These are phyloP conservation scores for Brassica balearica DNA, from an alignment of 441 rosid species.

Conservation along the genomic window DNA sequence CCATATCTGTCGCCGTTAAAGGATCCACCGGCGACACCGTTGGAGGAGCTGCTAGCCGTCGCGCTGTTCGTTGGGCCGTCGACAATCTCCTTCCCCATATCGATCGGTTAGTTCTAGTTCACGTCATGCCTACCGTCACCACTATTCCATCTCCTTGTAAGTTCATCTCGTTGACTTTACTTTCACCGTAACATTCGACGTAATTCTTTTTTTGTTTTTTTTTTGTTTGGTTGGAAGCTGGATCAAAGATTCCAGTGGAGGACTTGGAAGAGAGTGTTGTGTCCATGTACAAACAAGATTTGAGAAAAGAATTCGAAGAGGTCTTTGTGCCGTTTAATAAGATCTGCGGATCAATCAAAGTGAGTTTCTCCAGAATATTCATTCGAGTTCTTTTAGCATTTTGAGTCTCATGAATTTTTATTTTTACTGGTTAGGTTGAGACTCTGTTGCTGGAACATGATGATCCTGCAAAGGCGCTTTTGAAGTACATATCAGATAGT, in stretches of 20 bases:
- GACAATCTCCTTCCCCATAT: constrained; percentile 59
- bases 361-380: constrained; percentile 30
- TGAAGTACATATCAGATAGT: constrained; percentile 52
- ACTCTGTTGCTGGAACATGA: constrained; percentile 71
- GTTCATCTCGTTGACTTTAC: background rate
- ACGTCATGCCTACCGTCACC: constrained; percentile 73
- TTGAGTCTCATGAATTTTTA: background rate
- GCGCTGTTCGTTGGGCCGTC: constrained; percentile 84
- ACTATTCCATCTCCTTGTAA: constrained; percentile 77
- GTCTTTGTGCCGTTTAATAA: constrained; percentile 62
- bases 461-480: constrained; percentile 68
- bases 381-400: background rate
- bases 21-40: constrained; percentile 49
- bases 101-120: constrained; percentile 70
- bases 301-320: constrained; percentile 55
- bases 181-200: background rate
- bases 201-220: background rate
- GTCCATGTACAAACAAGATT: constrained; percentile 64
- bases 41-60: constrained; percentile 73
- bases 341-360: constrained; percentile 59
- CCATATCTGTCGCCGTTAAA: constrained; percentile 70
- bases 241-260: constrained; percentile 62
- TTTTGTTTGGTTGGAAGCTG: constrained; percentile 47
- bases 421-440: constrained; percentile 56
- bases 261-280: constrained; percentile 77